Evolutionary conservation across 306 rosid genomes (phyloP), one percentile per base, ranked within the genome.

Genomic region (Senna tora): DNA sequence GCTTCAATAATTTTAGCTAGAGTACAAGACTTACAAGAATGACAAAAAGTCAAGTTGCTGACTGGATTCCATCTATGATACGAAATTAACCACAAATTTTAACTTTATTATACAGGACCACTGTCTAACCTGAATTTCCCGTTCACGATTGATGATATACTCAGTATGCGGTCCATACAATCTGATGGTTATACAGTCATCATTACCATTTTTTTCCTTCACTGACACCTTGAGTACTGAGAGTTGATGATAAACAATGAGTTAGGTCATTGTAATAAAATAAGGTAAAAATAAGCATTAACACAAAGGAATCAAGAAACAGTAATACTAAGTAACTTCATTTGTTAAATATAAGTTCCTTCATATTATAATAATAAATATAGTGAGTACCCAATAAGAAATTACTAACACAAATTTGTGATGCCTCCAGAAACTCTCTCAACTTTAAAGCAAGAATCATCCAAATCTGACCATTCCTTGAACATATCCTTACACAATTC

Each of bases 111-210:
- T 2, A 46, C 42, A 69, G 25, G 43, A 46, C n/a, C n/a, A 28
- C 78, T 17, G 47, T 64, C 71, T 50, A 69, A 93, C 99, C 99
- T 84, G 91, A 77, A 94, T 81, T 82, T 94, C 99, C 19, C 96
- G 84, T 45, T 82, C 85, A 47, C 99, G 92, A 68, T 94, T 86
- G 20, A 94, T 89, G 21, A 93, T 91, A 77, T 83, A 77, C 47
- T 91, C 99, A 0, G 99, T 94, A 85, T 94, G 89, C 1, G 97
- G 97, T 46, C 97, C 99, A 75, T 85, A 94, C 70, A 94, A 73
- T 78, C 99, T 82, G 68, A 94, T 69, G 0, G 97, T 86, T 32
- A 89, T 51, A 49, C 73, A 67, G 19, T 64, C 90, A 57, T 65
- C 59, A 57, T 76, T 53, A 61, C 84, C 85, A 72, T 78, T 80